Evolutionary conservation across 257 asterid species (phyloP), one percentile per base, ranked within the genome.

Genomic region (Agastache rugosa): DNA sequence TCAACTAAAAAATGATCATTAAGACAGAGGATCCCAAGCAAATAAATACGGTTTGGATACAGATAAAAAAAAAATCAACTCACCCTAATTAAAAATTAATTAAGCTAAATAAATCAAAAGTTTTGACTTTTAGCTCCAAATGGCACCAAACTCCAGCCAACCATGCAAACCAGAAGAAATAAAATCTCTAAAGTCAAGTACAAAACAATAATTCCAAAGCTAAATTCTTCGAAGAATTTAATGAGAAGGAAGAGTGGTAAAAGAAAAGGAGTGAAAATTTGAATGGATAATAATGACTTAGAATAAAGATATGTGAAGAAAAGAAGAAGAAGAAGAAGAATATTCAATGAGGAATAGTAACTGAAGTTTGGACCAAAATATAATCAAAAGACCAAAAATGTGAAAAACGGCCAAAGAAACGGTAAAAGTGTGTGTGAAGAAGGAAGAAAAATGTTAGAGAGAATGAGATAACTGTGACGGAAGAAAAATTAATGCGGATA

Each of bases 401-500:
- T 39, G 44, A 39, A 23, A 75, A 80, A 53, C 29, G 39, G 74
- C 14, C 6, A 22, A 67, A 31, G 71, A 75, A 75, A 64, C 74
- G 65, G 76, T 29, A 71, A 55, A 53, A 8, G 11, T 31, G 45
- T 78, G 70, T 44, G 70, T 22, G 44, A 8, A 39, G 44, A 8
- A 39, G 44, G 44, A 8, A 34, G 62, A 62, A 68, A 54, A 63
- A 70, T 14, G n/a, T 8, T 29, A 59, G 67, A 19, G 72, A 71
- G 31, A 66, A 22, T 29, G 35, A 20, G 73, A 31, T n/a, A 50
- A 53, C 48, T 69, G 76, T 9, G 77, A 70, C 65, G 72, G 78
- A 81, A 76, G 86, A 73, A 81, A 83, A 81, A 86, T 77, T 74
- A 48, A 60, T 48, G 79, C 66, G 63, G 29, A 45, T n/a, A 47